Evolutionary conservation across 129 eudicot genomes (phyloP).

Genomic region (Flaveria robusta): DNA sequence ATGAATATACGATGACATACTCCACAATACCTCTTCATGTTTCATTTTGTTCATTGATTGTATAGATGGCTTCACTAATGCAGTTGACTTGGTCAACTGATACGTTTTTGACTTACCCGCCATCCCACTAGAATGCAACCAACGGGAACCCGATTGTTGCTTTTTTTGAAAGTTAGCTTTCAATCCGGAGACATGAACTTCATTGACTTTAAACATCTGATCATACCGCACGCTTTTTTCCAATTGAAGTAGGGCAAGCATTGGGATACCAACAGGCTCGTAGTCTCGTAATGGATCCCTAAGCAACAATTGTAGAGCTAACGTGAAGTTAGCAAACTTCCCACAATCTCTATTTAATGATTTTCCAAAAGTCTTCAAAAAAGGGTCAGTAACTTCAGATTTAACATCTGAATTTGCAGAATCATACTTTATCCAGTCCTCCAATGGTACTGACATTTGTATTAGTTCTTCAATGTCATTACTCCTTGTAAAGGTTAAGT

Average conservation of each 20-base stretch:
- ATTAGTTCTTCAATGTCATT: slow-evolving; percentile 44
- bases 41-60: slow-evolving; percentile 28
- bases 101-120: slow-evolving; percentile 31
- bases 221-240: slow-evolving; percentile 28
- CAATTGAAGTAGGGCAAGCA: slow-evolving; percentile 47
- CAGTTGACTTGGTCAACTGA: slow-evolving; percentile 38
- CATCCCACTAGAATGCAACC: slow-evolving; percentile 70
- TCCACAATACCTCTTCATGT: slow-evolving; percentile 54
- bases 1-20: slow-evolving; percentile 50
- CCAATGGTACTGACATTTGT: slow-evolving; percentile 42
- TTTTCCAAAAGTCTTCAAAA: too few species aligned
- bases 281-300: slow-evolving; percentile 54
- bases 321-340: slow-evolving; percentile 34
- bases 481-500: slow-evolving; percentile 27
- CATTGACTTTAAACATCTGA: slow-evolving; percentile 48
- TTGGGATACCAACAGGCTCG: slow-evolving; percentile 50
- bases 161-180: slow-evolving; percentile 35
- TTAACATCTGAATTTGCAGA: slow-evolving; percentile 5
- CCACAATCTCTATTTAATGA: slow-evolving; percentile 1
- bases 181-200: slow-evolving; percentile 55
- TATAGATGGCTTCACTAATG: slow-evolving; percentile 38
- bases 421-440: slow-evolving; percentile 38
- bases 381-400: neutral
- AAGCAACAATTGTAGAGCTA: slow-evolving; percentile 40
- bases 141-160: slow-evolving; percentile 55